Percentiles rank a stretch among this genome's conserved stretches.
Conservation (phyloP, 805 yeast species). For the Barnettozyma botsteinii region DNA sequence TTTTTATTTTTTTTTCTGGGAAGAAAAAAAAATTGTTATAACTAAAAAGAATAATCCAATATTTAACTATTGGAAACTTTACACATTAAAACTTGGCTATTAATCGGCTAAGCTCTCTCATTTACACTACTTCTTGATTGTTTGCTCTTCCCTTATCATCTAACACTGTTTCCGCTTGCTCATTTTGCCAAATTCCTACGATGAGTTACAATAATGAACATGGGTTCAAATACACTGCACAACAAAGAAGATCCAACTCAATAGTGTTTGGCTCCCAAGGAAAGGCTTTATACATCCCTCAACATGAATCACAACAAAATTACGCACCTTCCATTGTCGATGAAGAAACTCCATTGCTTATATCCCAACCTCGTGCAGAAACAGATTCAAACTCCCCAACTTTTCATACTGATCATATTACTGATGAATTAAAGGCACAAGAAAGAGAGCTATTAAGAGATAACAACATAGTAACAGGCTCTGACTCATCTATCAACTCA, state of each 20-base stretch:
- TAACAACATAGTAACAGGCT: conserved; percentile 16
- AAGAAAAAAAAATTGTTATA: conserved; percentile 1
- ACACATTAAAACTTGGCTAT: too few species aligned
- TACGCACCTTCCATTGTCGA: background rate
- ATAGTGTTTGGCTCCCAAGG: conserved; percentile 24
- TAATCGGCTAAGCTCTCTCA: too few species aligned
- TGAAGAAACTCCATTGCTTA: conserved; percentile 13
- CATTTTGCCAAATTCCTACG: background rate
- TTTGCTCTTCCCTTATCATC: too few species aligned
- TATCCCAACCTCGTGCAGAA: background rate
- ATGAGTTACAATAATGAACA: conserved; percentile 13
- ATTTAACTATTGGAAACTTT: too few species aligned
- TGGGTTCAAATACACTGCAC: conserved; percentile 22
- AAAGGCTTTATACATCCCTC: conserved; percentile 21
- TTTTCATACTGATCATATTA: background rate
- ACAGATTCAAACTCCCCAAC: background rate
- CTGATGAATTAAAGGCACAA: conserved; percentile 15
- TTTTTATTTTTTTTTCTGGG: background rate
- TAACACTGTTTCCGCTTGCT: background rate
- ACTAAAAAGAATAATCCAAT: too few species aligned
- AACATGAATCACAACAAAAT: conserved; percentile 7
- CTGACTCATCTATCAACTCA: conserved; percentile 13
- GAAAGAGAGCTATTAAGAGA: conserved; percentile 20
- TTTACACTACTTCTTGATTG: too few species aligned
- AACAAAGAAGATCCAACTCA: conserved; percentile 20